Percentiles rank a stretch among this genome's conserved stretches.
phyloP scores from a whole-genome alignment of 805 yeast species.

The Saccharomycopsis schoenii region DNA sequence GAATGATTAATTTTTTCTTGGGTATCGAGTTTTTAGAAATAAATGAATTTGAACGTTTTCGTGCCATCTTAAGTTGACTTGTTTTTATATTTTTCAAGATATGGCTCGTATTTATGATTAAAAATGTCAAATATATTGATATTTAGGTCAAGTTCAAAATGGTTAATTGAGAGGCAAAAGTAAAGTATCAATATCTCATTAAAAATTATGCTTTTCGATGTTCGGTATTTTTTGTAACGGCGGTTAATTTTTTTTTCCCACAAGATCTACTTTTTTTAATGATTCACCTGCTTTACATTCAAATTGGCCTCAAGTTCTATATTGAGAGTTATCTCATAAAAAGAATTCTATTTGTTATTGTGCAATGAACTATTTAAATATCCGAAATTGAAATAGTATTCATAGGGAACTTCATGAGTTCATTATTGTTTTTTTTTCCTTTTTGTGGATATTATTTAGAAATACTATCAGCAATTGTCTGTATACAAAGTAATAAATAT shows the following conservation, averaged over 20 bases:
- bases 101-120: not conserved
- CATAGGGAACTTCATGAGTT: too few species aligned
- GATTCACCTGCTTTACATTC: too few species aligned
- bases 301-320: too few species aligned
- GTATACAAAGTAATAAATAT: too few species aligned
- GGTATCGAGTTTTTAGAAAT: not conserved
- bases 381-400: too few species aligned
- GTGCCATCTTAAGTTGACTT: not conserved
- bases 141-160: not conserved
- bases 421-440: too few species aligned
- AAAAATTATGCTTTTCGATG: not conserved
- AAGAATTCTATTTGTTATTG: too few species aligned
- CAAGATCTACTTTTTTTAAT: not conserved
- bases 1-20: not conserved
- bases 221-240: not conserved
- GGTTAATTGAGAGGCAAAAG: not conserved
- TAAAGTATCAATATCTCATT: not conserved
- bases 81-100: not conserved
- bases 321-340: too few species aligned
- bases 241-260: not conserved
- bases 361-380: too few species aligned
- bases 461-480: too few species aligned
- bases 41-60: slow-evolving; percentile 1
- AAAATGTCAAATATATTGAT: not conserved
- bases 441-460: too few species aligned